These are phyloP conservation scores for Cyclotella cryptica DNA, from an alignment of 108 stramenopile genomes.

Conservation along the genomic window DNA sequence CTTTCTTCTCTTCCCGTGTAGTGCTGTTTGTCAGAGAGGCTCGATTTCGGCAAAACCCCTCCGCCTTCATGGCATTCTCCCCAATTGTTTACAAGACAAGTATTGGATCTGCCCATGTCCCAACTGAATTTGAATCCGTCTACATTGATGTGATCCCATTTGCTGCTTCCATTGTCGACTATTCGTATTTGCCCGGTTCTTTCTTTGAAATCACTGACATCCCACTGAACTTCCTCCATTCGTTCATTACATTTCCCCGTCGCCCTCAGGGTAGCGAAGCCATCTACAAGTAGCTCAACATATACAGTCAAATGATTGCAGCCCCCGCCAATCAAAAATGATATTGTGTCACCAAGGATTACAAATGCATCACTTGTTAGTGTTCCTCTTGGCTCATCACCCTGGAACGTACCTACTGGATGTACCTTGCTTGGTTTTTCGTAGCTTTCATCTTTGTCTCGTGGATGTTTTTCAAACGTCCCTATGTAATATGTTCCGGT, in stretches of 20 bases:
- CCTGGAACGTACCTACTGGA: conserved; percentile 56
- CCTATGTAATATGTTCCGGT: conserved; percentile 78
- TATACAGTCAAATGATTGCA: conserved; percentile 72
- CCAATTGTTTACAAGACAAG: conserved; percentile 39
- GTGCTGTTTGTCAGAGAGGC: conserved; percentile 28
- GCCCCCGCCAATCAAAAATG: conserved; percentile 81
- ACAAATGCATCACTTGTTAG: conserved; percentile 74
- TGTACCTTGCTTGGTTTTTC: conserved; percentile 45
- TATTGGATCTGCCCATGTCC: conserved; percentile 32
- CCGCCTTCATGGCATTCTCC: conserved; percentile 36
- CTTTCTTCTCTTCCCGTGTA: conserved; percentile 50
- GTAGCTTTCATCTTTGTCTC: conserved; percentile 44
- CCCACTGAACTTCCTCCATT: conserved; percentile 65
- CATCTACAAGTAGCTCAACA: conserved; percentile 87
- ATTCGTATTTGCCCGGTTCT: conserved; percentile 74
- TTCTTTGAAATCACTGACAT: conserved; percentile 55
- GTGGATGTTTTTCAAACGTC: conserved; percentile 76
- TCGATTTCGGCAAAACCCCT: conserved; percentile 31
- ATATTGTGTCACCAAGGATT: conserved; percentile 60
- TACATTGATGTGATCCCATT: conserved; percentile 87
- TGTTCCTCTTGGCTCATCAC: conserved; percentile 76
- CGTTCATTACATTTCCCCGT: conserved; percentile 78
- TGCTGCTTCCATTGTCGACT: conserved; percentile 60
- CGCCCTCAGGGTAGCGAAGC: conserved; percentile 59
- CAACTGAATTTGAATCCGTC: conserved; percentile 77